Evolutionary conservation across 305 asterid species (phyloP), one percentile per base, ranked within the genome.

Genomic region (Fraxinus sp.): DNA sequence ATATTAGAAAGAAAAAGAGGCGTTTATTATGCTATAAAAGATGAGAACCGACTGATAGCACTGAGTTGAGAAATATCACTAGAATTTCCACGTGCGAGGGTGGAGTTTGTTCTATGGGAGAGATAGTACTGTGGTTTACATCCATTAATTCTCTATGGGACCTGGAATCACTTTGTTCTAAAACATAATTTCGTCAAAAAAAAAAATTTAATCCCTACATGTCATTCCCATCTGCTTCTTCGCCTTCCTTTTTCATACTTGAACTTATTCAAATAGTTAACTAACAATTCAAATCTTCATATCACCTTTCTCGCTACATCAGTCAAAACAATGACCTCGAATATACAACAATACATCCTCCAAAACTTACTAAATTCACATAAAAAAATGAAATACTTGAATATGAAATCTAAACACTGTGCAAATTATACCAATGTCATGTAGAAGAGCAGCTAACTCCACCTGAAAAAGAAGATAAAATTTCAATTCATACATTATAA

Each of bases 391-490:
- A 46, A 26, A 8, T 76, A 33, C 5, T 30, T 74, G 26, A 82
- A 68, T 46, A 55, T 52, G 66, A 6, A 78, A 18, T 33, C 35
- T 35, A 35, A 75, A 62, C 0, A 74, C 66, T 8, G 66, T 8
- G 66, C 33, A 80, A 80, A 77, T 62, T 5, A 71, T 36, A 94
- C 98, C 98, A 84, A 93, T 90, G 88, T 95, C 99, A 82, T 94
- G 99, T 75, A 95, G 92, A 90, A 95, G 97, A 55, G 99, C 99
- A 81, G 99, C 97, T 85, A 95, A 89, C 89, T 94, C 97, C 86
- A 95, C 98, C 99, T 95, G 91, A 74, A 71, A 55, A 68, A 84
- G 75, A 72, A 76, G 76, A 80, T 28, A 68, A 62, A 44, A 74
- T 78, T 70, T 76, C 71, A 84, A 55, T 79, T 39, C 52, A 20